Conservation (phyloP, 2,329 filamentous ascomycete genomes). For the Colletotrichum camelliae region DNA sequence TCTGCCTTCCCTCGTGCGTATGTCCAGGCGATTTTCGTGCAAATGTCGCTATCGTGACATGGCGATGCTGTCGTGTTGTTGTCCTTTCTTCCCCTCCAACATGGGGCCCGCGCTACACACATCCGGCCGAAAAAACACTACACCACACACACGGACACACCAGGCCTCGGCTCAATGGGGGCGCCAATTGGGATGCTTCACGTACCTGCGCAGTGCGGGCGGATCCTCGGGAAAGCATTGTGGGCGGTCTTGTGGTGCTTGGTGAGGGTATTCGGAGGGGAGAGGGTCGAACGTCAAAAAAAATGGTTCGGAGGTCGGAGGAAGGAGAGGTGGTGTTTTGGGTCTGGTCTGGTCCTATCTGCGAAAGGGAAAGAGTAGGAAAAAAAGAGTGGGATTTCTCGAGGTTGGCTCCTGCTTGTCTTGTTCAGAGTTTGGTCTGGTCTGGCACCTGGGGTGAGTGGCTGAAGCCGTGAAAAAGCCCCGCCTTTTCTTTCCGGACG, state of each 20-base stretch:
- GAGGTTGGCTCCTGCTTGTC: neutral
- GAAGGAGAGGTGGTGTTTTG: neutral
- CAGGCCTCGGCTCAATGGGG: neutral
- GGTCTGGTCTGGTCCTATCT: neutral
- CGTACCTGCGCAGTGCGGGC: slow-evolving; percentile 63
- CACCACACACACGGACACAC: neutral
- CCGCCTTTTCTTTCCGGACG: neutral
- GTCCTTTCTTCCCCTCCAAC: neutral
- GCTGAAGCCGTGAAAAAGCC: neutral
- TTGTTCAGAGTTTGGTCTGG: neutral
- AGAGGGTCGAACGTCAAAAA: neutral
- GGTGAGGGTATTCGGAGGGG: slow-evolving; percentile 14
- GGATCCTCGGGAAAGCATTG: slow-evolving; percentile 66
- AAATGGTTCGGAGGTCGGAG: neutral
- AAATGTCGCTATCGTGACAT: neutral
- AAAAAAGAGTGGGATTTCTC: slow-evolving; percentile 19
- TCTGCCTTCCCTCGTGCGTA: neutral
- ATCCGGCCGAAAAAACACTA: neutral
- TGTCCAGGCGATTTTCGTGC: neutral
- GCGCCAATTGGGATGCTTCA: slow-evolving; percentile 24
- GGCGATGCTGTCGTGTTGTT: neutral
- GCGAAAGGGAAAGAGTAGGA: neutral
- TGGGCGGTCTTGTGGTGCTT: slow-evolving; percentile 29
- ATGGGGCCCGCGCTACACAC: neutral
- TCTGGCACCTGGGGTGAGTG: neutral